phyloP scores from a whole-genome alignment of 1,284 basidiomycete genomes.

The Pascua guehoae region DNA sequence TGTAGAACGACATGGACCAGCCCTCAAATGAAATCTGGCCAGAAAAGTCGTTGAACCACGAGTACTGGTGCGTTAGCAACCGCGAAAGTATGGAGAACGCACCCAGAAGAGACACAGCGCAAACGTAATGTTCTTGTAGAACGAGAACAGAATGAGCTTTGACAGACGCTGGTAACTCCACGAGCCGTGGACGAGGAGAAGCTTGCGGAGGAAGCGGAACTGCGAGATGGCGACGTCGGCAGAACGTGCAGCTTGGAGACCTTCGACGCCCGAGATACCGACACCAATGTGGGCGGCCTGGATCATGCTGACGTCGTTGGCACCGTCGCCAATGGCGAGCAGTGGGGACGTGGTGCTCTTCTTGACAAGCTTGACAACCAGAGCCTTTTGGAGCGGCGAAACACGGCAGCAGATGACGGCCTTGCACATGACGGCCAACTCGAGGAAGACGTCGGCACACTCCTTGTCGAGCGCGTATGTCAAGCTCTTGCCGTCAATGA shows the following conservation, averaged over 20 bases:
- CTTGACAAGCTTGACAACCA: constrained; percentile 98
- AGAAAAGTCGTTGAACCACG: constrained; percentile 97
- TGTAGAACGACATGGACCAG: constrained; percentile 94
- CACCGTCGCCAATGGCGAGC: constrained; percentile 77
- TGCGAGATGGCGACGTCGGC: constrained; percentile 98
- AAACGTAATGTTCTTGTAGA: constrained; percentile 94
- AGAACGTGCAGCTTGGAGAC: constrained; percentile 92
- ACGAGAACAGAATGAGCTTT: constrained; percentile 92
- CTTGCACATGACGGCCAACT: constrained; percentile 97
- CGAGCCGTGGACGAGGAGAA: constrained; percentile 92
- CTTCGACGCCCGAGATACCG: constrained; percentile 98
- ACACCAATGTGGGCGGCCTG: constrained; percentile 70
- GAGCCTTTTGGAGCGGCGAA: constrained; percentile 94
- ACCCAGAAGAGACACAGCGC: constrained; percentile 99
- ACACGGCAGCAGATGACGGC: constrained; percentile 59
- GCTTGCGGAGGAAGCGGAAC: constrained; percentile 93
- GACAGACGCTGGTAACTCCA: constrained; percentile 97
- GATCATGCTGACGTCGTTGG: constrained; percentile 62
- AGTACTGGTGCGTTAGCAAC: constrained; percentile 61
- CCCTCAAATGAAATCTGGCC: constrained; percentile 98
- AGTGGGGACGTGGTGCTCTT: constrained; percentile 88
- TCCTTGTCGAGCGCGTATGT: constrained; percentile 91
- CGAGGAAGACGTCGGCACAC: constrained; percentile 80
- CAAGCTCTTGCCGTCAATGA: constrained; percentile 82
- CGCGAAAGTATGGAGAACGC: constrained; percentile 32